Conservation (phyloP, 2,329 filamentous ascomycete genomes). For the Fusarium irregulare region DNA sequence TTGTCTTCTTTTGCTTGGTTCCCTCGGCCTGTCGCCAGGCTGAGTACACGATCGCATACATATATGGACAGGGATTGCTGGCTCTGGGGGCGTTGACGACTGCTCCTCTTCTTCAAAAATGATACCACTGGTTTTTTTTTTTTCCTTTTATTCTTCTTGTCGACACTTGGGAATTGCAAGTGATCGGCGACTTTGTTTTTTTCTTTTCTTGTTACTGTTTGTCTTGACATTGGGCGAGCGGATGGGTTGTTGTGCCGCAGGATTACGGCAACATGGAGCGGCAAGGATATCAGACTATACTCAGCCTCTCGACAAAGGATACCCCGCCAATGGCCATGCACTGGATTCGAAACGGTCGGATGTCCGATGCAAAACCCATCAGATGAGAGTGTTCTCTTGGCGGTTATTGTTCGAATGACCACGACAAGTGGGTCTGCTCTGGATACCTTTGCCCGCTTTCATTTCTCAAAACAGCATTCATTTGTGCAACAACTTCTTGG, state of each 20-base stretch:
- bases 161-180: slow-evolving; percentile 8
- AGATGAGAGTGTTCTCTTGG: slow-evolving; percentile 2
- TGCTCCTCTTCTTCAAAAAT: slow-evolving; percentile 43
- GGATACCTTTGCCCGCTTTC: not conserved
- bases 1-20: slow-evolving; percentile 40
- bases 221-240: slow-evolving; percentile 25
- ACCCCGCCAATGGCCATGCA: not conserved
- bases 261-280: not conserved
- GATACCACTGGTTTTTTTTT: slow-evolving; percentile 44
- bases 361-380: not conserved
- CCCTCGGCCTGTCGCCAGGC: slow-evolving; percentile 42
- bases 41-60: slow-evolving; percentile 42
- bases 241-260: not conserved
- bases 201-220: slow-evolving; percentile 12
- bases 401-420: not conserved
- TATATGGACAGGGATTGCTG: slow-evolving; percentile 39
- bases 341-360: slow-evolving; percentile 1
- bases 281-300: not conserved
- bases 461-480: slow-evolving; percentile 4
- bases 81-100: slow-evolving; percentile 42
- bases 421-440: slow-evolving; percentile 3
- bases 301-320: not conserved
- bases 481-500: not conserved
- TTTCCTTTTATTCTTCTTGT: slow-evolving; percentile 17
- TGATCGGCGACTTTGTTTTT: slow-evolving; percentile 8